Conservation (phyloP, 305 asterid genomes). For the Ajuga reptans region DNA sequence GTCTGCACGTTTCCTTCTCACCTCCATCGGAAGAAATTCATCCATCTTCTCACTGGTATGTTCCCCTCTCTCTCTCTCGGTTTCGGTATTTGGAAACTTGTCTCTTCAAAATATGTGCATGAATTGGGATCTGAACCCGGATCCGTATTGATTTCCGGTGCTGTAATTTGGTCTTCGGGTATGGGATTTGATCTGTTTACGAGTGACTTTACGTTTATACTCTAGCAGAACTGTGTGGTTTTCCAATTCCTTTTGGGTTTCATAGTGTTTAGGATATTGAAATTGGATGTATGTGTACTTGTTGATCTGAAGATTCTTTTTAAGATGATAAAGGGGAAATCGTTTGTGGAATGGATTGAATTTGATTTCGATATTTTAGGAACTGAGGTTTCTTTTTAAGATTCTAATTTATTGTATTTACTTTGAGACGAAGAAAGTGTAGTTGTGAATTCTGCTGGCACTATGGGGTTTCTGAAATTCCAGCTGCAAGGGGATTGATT, state of each 20-base stretch:
- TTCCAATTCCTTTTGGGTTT: neutral
- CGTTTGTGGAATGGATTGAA: neutral
- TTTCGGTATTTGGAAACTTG: neutral
- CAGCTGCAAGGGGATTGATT: constrained; percentile 9
- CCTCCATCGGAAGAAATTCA: constrained; percentile 18
- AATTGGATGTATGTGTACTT: neutral
- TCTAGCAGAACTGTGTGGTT: neutral
- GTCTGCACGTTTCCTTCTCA: constrained; percentile 1
- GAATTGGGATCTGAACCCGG: neutral
- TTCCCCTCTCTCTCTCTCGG: neutral
- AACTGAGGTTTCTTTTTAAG: neutral
- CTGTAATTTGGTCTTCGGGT: neutral
- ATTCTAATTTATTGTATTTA: neutral
- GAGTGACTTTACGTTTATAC: neutral
- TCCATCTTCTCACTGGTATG: constrained; percentile 19
- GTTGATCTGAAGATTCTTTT: constrained; percentile 4
- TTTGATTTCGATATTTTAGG: neutral
- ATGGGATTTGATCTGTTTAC: neutral
- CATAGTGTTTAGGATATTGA: neutral
- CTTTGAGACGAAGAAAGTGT: neutral
- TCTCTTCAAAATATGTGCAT: neutral
- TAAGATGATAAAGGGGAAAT: neutral
- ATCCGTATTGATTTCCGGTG: constrained; percentile 9
- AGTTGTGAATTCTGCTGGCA: constrained; percentile 12
- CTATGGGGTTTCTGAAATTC: neutral